A percentile compares a stretch with the other conserved stretches of the same genome.
Conservation (phyloP, 768 basidiomycete species). For the Rhizopogon vinicolor region DNA sequence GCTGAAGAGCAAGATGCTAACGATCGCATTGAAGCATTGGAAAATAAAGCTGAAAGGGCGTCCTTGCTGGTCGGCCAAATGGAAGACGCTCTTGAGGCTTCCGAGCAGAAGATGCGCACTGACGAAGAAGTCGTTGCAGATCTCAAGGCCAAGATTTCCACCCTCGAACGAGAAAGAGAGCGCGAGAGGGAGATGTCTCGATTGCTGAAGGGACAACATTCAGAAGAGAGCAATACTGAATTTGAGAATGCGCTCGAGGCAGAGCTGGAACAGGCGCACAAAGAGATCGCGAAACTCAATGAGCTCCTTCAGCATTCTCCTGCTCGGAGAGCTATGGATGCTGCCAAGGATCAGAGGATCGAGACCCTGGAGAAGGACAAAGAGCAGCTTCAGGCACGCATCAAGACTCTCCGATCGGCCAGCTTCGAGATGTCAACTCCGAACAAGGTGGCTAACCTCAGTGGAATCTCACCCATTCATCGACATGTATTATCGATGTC, state of each 20-base stretch:
- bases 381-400: conserved; percentile 69
- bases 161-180: conserved; percentile 58
- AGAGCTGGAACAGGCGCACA: conserved; percentile 74
- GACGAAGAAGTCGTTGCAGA: conserved; percentile 53
- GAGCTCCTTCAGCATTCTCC: conserved; percentile 67
- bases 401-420: conserved; percentile 52
- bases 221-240: conserved; percentile 45
- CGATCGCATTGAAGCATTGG: conserved; percentile 46
- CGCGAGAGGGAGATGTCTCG: conserved; percentile 20
- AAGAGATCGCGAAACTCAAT: conserved; percentile 69
- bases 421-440: conserved; percentile 55
- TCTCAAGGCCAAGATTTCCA: conserved; percentile 45
- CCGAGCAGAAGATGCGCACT: conserved; percentile 62
- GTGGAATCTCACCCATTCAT: conserved; percentile 73
- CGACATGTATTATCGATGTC: conserved; percentile 68
- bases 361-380: conserved; percentile 74
- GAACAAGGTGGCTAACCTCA: conserved; percentile 46
- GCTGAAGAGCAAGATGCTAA: conserved; percentile 43
- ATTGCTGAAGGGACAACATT: conserved; percentile 12
- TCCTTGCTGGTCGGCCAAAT: conserved; percentile 59
- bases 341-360: conserved; percentile 71
- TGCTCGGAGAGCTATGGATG: conserved; percentile 71
- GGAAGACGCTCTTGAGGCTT: conserved; percentile 72
- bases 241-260: conserved; percentile 59
- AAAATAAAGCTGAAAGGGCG: conserved; percentile 47